phyloP scores from a whole-genome alignment of 1,139 yeast species.

The Trichomonascaceae sp. region DNA sequence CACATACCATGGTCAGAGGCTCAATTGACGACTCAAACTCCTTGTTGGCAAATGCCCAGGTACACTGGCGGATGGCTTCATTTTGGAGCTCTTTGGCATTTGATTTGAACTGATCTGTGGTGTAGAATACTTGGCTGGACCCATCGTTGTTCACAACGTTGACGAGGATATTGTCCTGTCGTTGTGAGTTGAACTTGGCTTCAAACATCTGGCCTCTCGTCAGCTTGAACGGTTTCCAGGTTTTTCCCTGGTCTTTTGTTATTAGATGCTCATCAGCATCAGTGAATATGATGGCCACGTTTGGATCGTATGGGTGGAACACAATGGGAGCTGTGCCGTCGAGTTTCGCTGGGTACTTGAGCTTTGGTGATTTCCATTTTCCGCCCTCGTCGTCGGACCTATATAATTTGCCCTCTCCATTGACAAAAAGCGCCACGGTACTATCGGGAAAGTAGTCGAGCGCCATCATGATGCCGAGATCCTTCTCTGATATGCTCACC shows the following conservation, averaged over 20 bases:
- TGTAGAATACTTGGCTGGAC: conserved; percentile 28
- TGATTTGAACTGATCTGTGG: conserved; percentile 41
- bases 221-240: conserved; percentile 38
- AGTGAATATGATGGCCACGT: conserved; percentile 43
- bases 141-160: neutral
- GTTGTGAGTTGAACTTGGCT: neutral
- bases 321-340: conserved; percentile 24
- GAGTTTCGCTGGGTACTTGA: conserved; percentile 9
- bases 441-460: conserved; percentile 12
- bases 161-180: neutral
- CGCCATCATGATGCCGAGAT: neutral
- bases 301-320: conserved; percentile 34
- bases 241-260: conserved; percentile 44
- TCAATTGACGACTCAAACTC: conserved; percentile 28
- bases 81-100: conserved; percentile 27
- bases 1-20: conserved; percentile 38
- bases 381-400: conserved; percentile 49
- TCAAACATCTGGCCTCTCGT: neutral
- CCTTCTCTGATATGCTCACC: too few species aligned
- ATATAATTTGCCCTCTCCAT: conserved; percentile 18
- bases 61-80: conserved; percentile 12
- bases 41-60: conserved; percentile 40
- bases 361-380: conserved; percentile 33
- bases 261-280: conserved; percentile 31
- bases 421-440: conserved; percentile 28